These are phyloP conservation scores for Crepidotus variabilis DNA, from an alignment of 768 basidiomycete species.

Conservation along the genomic window DNA sequence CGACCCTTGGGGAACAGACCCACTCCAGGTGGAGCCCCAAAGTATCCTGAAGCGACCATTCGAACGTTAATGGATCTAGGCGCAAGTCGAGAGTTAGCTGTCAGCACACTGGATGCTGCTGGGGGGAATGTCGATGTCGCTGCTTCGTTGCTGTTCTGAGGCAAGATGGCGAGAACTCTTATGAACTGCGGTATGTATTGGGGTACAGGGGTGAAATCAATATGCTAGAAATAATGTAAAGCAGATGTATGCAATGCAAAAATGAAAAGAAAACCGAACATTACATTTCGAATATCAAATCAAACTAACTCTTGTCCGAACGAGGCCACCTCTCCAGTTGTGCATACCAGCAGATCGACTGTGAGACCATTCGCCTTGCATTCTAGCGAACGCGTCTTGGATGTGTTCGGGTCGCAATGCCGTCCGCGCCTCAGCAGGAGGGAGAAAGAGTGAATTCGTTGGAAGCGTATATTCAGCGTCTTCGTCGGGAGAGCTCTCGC, in stretches of 20 bases:
- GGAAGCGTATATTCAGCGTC: slow-evolving; percentile 64
- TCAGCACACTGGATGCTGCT: slow-evolving; percentile 70
- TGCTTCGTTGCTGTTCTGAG: slow-evolving; percentile 78
- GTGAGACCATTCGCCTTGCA: slow-evolving; percentile 85
- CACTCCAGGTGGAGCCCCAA: slow-evolving; percentile 11
- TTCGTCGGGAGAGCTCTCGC: slow-evolving; percentile 58
- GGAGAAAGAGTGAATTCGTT: slow-evolving; percentile 71
- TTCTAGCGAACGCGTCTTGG: slow-evolving; percentile 85
- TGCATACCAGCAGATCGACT: slow-evolving; percentile 81
- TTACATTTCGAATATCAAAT: too few species aligned
- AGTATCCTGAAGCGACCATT: slow-evolving; percentile 61
- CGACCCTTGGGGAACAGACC: slow-evolving; percentile 14
- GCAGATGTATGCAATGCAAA: slow-evolving; percentile 13
- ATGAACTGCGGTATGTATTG: background rate
- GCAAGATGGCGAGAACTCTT: background rate
- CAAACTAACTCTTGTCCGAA: slow-evolving; percentile 74
- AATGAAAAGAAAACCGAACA: slow-evolving; percentile 9
- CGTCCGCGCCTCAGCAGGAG: slow-evolving; percentile 77
- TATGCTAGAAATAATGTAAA: slow-evolving; percentile 8
- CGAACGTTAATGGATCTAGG: slow-evolving; percentile 73
- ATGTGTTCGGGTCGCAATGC: slow-evolving; percentile 83
- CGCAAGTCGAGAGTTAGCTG: slow-evolving; percentile 70
- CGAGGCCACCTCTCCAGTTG: slow-evolving; percentile 85
- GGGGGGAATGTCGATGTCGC: slow-evolving; percentile 88
- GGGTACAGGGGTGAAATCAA: slow-evolving; percentile 8